Evolutionary conservation across 2,329 filamentous ascomycete species (phyloP), one percentile per base, ranked within the genome.

Genomic region (Xylaria hypoxylon): DNA sequence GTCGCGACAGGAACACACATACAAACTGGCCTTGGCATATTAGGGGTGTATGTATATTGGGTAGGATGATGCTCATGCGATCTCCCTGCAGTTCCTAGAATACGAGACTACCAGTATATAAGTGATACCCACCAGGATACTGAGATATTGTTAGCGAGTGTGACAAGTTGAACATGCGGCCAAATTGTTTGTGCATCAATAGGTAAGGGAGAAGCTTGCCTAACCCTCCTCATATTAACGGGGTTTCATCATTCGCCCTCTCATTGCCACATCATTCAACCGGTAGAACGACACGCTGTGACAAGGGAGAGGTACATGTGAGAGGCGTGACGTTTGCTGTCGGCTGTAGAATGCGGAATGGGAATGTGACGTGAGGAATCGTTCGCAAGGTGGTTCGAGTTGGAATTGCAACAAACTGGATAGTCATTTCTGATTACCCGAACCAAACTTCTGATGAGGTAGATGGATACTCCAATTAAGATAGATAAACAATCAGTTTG

Each of bases 131-230:
- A n/a, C 5, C 19, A 51, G 19, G 17, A 28, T 33, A 19, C 26
- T n/a, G 33, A 26, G 13, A 31, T 33, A 51, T 33, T 31, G 47
- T 51, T 4, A 33, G 26, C 22, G 10, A 5, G 31, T 22, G 15
- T 19, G 50, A 13, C 31, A 33, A 35, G 2, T 22, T 35, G 31
- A 52, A n/a, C n/a, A 13, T n/a, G n/a, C n/a, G 10, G n/a, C 22
- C n/a, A 33, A 52, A 35, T 15, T n/a, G 31, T 35, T 53, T 53
- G 51, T 53, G n/a, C 51, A 19, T 38, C 11, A 15, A 19, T 15
- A 40, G 5, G 51, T 19, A 53, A 53, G 51, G 51, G 51, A 53
- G 19, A 24, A 53, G 22, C 33, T 40, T 31, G 51, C 51, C 51
- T 33, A 26, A 33, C 4, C 8, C 19, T 13, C 4, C 33, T n/a